Base-by-base conservation (phyloP, 1,139 yeast species). In the Candida buenavistaensis region DNA sequence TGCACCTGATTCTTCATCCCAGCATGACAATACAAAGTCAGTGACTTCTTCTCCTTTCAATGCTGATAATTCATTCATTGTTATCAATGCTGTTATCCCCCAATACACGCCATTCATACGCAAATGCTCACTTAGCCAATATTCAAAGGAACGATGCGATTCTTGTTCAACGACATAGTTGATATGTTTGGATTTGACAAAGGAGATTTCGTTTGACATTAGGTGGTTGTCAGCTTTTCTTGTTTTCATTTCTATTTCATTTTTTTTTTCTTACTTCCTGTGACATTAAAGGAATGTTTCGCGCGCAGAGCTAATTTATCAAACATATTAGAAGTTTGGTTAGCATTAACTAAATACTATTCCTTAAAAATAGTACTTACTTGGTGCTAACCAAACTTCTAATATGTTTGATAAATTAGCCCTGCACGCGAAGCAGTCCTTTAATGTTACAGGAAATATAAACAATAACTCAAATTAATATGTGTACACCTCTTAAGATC, bases 81-180 rank as follows among this genome's bases (percentile, higher is more conserved):
- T 61, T 33, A 77, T 75, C 25, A 90, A 62, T 0, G 97, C 88
- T 11, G 85, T 82, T 5, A 88, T 66, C 0, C 97, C 98, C 99
- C 99, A 92, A 56, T 94, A 92, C 2, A 94, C 69, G 5, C 98
- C 98, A 51, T 86, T 88, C 71, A 92, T 63, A 27, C 97, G 72
- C 35, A 92, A 69, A 57, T 92, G 97, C 52, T 94, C 97, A 16
- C 89, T 78, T 37, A 90, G 62, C 94, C 96, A 89, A 59, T 88
- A 90, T 49, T 85, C 94, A 37, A 82, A 73, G 5, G 68, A 51
- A 32, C 62, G 55, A 38, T 64, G 55, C 6, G 68, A 61, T 47
- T 69, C 72, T 32, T 68, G 67, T 15, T 59, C 59, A 20, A 59
- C 47, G 17, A 69, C 56, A 47, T 59, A 70, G 16, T 57, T 47